Base-by-base conservation (phyloP, 176 grass and related monocot species). In the Musa acuminata region DNA sequence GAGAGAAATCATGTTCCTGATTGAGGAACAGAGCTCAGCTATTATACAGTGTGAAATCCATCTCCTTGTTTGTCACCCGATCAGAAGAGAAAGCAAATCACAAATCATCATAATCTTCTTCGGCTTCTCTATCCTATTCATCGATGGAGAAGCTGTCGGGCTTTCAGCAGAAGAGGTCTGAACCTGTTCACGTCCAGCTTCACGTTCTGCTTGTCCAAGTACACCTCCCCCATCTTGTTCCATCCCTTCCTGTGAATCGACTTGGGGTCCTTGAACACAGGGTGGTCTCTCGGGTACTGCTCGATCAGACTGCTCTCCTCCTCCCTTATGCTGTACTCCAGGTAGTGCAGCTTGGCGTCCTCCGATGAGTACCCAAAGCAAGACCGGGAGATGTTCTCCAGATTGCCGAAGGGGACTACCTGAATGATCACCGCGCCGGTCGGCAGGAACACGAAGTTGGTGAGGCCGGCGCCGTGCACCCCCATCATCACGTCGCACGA, bases 401-500 rank as follows among this genome's bases (percentile, higher is more conserved):
- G 22, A 8, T 29, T 55, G 1, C 72, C 72, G 23, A 54, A 55
- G 9, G 71, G 71, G 6, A 60, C 57, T 8, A 60, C 57, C 13
- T 60, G 57, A n/a, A 60, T 60, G 17, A 60, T 13, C 17, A 60
- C 57, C 17, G 57, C 57, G 57, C 3, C 57, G 17, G 13, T n/a
- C 5, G 92, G 92, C 12, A 96, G 80, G 83, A 92, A 96, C 64
- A 84, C 86, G 1, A 78, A 77, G 74, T 87, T 92, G 0, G 92
- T 89, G 72, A 92, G 81, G 16, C 92, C 89, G 2, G 92, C 92
- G 13, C 92, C 92, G 49, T 96, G 92, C 48, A 80, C 92, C 3
- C 92, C 89, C 11, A 96, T 63, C 68, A 96, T 82, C 49, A 73
- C 89, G 78, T 96, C 89, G 80, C 81, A 83, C 0, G 92, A 74